phyloP scores from a whole-genome alignment of 306 rosid genomes.

The Prunus mume region DNA sequence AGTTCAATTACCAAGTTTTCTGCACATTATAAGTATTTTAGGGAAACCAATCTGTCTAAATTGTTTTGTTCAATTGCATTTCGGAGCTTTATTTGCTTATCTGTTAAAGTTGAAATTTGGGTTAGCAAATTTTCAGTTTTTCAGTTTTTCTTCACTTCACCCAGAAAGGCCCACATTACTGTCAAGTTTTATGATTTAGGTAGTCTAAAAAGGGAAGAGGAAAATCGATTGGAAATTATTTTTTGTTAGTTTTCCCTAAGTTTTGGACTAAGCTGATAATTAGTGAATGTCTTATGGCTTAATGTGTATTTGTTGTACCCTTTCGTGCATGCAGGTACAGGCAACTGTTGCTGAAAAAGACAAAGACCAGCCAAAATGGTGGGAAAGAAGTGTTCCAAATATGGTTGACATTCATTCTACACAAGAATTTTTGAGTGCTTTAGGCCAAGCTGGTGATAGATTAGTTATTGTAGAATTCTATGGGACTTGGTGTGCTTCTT shows the following conservation, averaged over 20 bases:
- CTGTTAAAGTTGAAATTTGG: neutral
- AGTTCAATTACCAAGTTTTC: neutral
- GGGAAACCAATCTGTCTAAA: neutral
- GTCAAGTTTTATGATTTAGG: neutral
- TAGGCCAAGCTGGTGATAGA: conserved; percentile 86
- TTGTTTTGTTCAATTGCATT: neutral
- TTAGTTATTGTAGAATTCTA: conserved; percentile 94
- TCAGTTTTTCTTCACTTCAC: too few species aligned
- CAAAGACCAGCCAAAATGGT: conserved; percentile 94
- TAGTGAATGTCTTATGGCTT: conserved; percentile 11
- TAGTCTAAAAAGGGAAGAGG: neutral
- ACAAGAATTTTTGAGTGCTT: conserved; percentile 76
- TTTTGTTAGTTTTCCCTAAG: neutral
- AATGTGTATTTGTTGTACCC: conserved; percentile 23
- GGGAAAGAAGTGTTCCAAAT: conserved; percentile 94
- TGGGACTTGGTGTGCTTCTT: conserved; percentile 99
- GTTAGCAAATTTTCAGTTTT: neutral
- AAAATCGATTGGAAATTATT: neutral
- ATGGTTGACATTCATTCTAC: conserved; percentile 96
- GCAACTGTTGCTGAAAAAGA: conserved; percentile 74
- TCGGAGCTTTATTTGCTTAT: neutral
- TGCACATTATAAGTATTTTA: neutral
- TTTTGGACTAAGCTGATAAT: neutral
- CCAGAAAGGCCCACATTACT: neutral
- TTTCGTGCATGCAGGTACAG: conserved; percentile 58